A percentile compares a stretch with the other conserved stretches of the same genome.
Conservation (phyloP, 1,139 yeast genomes). For the Blastobotrys arbuscula region DNA sequence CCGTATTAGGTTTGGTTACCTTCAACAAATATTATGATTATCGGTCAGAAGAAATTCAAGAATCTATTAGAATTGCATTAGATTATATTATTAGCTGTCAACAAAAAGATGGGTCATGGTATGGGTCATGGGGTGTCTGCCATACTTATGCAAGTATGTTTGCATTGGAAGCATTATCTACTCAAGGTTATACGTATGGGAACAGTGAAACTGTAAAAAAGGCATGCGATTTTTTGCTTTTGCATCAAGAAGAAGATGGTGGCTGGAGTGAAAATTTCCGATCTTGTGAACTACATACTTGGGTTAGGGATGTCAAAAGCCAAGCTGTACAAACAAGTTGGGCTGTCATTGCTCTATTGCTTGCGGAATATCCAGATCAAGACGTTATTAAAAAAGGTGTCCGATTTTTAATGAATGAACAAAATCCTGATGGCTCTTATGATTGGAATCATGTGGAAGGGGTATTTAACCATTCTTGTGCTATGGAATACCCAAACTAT, state of each 20-base stretch:
- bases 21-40: constrained; percentile 62
- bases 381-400: constrained; percentile 61
- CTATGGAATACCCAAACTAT: constrained; percentile 94
- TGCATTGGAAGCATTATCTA: constrained; percentile 84
- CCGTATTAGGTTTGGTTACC: constrained; percentile 80
- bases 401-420: constrained; percentile 58
- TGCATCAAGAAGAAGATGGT: constrained; percentile 78
- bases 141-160: constrained; percentile 97
- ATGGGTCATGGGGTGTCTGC: constrained; percentile 98
- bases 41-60: constrained; percentile 55
- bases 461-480: constrained; percentile 89
- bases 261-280: constrained; percentile 85
- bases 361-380: constrained; percentile 75
- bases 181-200: constrained; percentile 58
- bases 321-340: constrained; percentile 89
- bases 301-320: constrained; percentile 60
- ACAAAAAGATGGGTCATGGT: constrained; percentile 87
- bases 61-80: constrained; percentile 68
- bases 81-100: constrained; percentile 66
- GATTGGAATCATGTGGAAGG: constrained; percentile 84
- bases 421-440: constrained; percentile 78
- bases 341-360: constrained; percentile 76
- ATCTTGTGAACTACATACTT: constrained; percentile 74
- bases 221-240: constrained; percentile 81
- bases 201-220: constrained; percentile 57